phyloP scores from a whole-genome alignment of 257 asterid species.

The Solanum bulbocastanum region DNA sequence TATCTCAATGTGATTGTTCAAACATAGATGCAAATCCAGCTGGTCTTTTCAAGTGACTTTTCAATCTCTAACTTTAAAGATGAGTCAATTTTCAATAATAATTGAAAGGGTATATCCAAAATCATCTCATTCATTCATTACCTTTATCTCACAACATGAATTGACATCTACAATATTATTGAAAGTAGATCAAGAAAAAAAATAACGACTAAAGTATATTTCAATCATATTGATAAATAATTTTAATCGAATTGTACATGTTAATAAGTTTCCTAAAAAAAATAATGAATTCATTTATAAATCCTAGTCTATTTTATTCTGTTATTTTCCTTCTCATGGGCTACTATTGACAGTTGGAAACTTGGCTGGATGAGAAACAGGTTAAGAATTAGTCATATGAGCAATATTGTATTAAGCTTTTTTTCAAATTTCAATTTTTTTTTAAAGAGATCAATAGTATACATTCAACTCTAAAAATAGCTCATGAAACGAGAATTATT shows the following conservation, averaged over 20 bases:
- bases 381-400: background rate
- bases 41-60: background rate
- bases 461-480: background rate
- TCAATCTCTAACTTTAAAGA: background rate
- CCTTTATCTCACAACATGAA: background rate
- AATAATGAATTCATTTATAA: background rate
- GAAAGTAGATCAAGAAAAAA: background rate
- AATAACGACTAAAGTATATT: background rate
- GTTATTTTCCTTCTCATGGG: background rate
- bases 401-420: background rate
- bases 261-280: background rate
- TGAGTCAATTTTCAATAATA: background rate
- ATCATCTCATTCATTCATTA: background rate
- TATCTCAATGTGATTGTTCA: background rate
- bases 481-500: background rate
- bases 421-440: background rate
- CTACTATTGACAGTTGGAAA: background rate
- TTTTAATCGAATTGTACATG: fast-evolving
- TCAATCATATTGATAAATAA: too few species aligned
- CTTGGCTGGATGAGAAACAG: background rate
- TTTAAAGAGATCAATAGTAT: background rate
- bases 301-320: background rate
- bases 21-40: background rate
- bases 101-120: background rate
- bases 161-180: background rate